Percentiles rank a stretch among this genome's conserved stretches.
phyloP scores from a whole-genome alignment of 192 early-diverging fungal genomes.

The Linnemannia hyalina region DNA sequence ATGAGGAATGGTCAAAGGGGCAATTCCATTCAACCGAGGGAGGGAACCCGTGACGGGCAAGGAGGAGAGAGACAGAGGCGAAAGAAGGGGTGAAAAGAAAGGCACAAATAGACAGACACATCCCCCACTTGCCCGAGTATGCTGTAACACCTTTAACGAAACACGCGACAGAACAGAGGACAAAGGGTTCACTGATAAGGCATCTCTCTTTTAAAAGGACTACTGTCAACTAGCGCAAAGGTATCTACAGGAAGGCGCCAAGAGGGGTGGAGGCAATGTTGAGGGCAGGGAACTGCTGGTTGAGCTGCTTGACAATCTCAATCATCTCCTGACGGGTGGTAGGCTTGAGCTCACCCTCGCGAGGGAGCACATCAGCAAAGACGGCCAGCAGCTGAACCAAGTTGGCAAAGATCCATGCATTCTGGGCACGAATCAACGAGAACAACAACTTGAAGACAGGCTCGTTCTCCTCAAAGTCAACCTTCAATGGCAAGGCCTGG shows the following conservation, averaged over 20 bases:
- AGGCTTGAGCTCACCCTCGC: slow-evolving; percentile 66
- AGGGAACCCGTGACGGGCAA: neutral
- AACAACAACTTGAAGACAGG: slow-evolving; percentile 79
- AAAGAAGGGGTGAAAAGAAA: neutral
- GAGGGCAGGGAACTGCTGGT: slow-evolving; percentile 29
- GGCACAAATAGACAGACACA: neutral
- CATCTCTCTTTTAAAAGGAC: neutral
- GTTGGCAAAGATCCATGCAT: slow-evolving; percentile 65
- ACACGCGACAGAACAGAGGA: neutral
- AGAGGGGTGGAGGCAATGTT: slow-evolving; percentile 52
- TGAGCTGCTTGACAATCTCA: slow-evolving; percentile 64
- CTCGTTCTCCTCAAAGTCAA: slow-evolving; percentile 80
- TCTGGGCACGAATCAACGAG: slow-evolving; percentile 66
- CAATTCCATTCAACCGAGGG: slow-evolving; percentile 4
- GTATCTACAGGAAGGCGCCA: slow-evolving; percentile 40
- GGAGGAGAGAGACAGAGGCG: neutral
- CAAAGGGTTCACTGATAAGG: neutral
- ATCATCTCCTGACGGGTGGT: slow-evolving; percentile 63
- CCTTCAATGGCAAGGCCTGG: slow-evolving; percentile 73
- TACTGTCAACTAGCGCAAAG: neutral
- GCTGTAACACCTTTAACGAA: no score
- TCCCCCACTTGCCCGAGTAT: no score
- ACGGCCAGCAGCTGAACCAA: slow-evolving; percentile 64
- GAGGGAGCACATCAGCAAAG: slow-evolving; percentile 63
- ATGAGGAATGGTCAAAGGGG: neutral